Conservation (phyloP, 441 rosid genomes). For the Bocquillonia castaneifolia region DNA sequence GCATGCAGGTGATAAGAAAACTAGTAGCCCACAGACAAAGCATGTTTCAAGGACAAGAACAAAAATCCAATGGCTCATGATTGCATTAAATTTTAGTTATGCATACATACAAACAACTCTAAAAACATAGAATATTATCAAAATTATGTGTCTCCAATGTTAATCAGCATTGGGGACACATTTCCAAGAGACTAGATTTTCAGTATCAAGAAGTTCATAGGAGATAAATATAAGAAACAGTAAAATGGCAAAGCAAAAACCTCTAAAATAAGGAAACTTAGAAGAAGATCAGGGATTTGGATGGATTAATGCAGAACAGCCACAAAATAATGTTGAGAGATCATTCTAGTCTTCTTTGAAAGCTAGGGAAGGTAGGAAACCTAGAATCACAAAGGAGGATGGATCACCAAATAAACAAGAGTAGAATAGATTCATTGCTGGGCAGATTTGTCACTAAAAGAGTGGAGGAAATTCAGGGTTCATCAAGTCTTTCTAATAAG, state of each 20-base stretch:
- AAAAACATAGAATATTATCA: background rate
- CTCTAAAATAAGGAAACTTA: background rate
- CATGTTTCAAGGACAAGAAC: background rate
- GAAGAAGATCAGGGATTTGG: background rate
- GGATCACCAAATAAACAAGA: background rate
- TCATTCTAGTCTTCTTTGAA: too few species aligned
- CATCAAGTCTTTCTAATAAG: background rate
- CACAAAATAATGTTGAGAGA: too few species aligned
- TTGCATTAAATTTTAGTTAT: background rate
- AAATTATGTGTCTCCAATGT: background rate
- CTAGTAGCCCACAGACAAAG: background rate
- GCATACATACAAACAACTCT: background rate
- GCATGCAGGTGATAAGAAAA: background rate
- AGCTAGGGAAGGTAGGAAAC: background rate
- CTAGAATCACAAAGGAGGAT: background rate
- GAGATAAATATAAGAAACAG: background rate
- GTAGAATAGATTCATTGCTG: background rate
- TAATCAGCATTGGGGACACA: background rate
- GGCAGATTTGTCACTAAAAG: background rate
- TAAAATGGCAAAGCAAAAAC: too few species aligned
- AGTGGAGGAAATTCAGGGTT: background rate
- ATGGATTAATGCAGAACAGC: background rate
- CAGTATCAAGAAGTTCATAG: background rate
- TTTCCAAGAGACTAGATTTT: too few species aligned
- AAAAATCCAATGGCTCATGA: background rate